Conservation (phyloP, 805 yeast genomes). For the Teunomyces kruisii region DNA sequence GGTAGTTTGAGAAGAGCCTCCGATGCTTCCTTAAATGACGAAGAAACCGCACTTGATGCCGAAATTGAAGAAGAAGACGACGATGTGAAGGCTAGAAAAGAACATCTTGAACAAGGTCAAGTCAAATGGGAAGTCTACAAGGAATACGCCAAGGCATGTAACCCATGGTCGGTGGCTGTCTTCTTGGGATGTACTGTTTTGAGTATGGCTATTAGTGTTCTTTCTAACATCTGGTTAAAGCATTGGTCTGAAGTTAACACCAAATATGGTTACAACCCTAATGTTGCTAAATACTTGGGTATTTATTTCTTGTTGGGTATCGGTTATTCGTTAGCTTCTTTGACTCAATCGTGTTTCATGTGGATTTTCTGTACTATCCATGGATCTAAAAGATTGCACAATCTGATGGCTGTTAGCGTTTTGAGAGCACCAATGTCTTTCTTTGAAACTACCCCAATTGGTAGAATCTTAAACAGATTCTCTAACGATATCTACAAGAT, state of each 20-base stretch:
- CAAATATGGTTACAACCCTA: conserved; percentile 64
- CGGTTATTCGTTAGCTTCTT: conserved; percentile 56
- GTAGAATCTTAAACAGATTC: conserved; percentile 86
- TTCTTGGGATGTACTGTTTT: conserved; percentile 56
- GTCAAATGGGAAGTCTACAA: conserved; percentile 85
- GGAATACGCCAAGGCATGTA: conserved; percentile 87
- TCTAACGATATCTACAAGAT: conserved; percentile 88
- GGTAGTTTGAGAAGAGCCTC: conserved; percentile 62
- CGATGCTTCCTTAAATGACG: conserved; percentile 42
- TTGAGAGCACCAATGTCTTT: conserved; percentile 92
- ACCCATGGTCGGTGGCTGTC: conserved; percentile 58
- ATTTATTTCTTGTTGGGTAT: conserved; percentile 77
- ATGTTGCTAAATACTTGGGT: conserved; percentile 68
- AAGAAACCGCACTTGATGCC: conserved; percentile 36
- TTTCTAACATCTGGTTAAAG: conserved; percentile 88
- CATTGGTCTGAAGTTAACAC: conserved; percentile 95
- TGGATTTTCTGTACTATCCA: conserved; percentile 82
- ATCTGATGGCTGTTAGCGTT: conserved; percentile 67
- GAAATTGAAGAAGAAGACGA: conserved; percentile 38
- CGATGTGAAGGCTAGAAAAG: conserved; percentile 52
- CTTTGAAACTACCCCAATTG: conserved; percentile 94
- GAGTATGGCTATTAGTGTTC: conserved; percentile 61
- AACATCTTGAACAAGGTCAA: conserved; percentile 88
- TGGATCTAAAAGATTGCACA: conserved; percentile 76
- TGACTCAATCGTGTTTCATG: conserved; percentile 65